phyloP scores from a whole-genome alignment of 257 asterid species.

The Rhazya stricta region DNA sequence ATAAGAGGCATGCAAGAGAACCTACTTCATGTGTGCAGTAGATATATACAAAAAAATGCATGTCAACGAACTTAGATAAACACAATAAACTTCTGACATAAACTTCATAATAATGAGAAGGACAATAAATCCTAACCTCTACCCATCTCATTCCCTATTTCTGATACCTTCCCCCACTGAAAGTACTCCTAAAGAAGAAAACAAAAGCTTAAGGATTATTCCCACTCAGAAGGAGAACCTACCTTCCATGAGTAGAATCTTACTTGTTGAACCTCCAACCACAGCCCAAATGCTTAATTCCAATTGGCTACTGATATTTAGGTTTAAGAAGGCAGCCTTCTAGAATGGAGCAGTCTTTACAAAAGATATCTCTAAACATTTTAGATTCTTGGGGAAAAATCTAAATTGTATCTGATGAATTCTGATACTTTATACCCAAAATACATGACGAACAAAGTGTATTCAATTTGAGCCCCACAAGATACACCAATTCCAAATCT shows the following conservation, averaged over 20 bases:
- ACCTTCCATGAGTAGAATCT: no score
- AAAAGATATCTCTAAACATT: no score
- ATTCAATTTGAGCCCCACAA: not conserved
- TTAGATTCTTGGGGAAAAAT: not conserved
- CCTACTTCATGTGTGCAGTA: not conserved
- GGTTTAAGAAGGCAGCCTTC: no score
- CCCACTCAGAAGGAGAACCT: no score
- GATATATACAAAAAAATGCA: not conserved
- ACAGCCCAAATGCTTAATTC: not conserved
- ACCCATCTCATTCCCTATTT: not conserved
- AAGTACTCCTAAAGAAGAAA: no score
- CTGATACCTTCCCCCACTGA: not conserved
- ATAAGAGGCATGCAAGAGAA: not conserved
- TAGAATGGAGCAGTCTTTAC: no score
- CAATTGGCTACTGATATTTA: not conserved
- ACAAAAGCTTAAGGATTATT: no score
- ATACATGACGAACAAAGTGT: not conserved
- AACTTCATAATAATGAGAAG: not conserved
- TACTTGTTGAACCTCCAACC: not conserved
- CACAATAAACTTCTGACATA: not conserved
- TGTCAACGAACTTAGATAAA: not conserved
- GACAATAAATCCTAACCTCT: not conserved
- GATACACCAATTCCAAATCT: not conserved
- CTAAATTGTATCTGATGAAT: not conserved
- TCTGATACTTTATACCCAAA: not conserved